Evolutionary conservation across 2,329 filamentous ascomycete species (phyloP), one percentile per base, ranked within the genome.

Genomic region (Dactylella cylindrospora): DNA sequence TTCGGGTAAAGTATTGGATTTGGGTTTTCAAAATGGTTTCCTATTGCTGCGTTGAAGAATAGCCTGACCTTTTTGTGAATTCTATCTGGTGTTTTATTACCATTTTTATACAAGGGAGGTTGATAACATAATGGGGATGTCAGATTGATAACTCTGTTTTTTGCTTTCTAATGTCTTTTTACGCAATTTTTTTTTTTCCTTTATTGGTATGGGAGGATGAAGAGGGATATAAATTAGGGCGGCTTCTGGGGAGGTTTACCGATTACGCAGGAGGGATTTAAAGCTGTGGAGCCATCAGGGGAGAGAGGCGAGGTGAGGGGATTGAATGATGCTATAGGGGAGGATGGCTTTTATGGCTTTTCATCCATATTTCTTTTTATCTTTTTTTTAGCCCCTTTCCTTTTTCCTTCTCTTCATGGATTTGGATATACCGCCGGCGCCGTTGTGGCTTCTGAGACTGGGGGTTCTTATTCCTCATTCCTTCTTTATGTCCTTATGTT

Each of bases 201-300:
- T 33, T 28, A 46, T 49, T 54, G 50, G 53, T 50, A 60, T 22
- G 13, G 32, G 36, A 33, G 26, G 26, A 29, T 26, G 32, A 36
- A 33, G 38, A 40, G 65, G 52, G 39, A 53, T 51, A 65, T 65
- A 36, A 61, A 67, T 59, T 66, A 68, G 66, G 66, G 66, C 66
- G 55, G 67, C 67, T 68, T 68, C 66, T 65, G 67, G 67, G 67
- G 67, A 64, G 57, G 57, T 49, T 64, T 49, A 49, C 20, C n/a
- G n/a, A n/a, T n/a, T n/a, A n/a, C n/a, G n/a, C n/a, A n/a, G n/a
- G n/a, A n/a, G n/a, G n/a, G n/a, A n/a, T 31, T 46, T 36, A 46
- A 46, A 20, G 39, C 20, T 43, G 53, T 49, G n/a, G n/a, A n/a
- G n/a, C n/a, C 55, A 35, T 47, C 25, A 52, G 57, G 57, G 57